Evolutionary conservation across 352 stramenopile species (phyloP), one percentile per base, ranked within the genome.

Genomic region (Phytophthora pisi): DNA sequence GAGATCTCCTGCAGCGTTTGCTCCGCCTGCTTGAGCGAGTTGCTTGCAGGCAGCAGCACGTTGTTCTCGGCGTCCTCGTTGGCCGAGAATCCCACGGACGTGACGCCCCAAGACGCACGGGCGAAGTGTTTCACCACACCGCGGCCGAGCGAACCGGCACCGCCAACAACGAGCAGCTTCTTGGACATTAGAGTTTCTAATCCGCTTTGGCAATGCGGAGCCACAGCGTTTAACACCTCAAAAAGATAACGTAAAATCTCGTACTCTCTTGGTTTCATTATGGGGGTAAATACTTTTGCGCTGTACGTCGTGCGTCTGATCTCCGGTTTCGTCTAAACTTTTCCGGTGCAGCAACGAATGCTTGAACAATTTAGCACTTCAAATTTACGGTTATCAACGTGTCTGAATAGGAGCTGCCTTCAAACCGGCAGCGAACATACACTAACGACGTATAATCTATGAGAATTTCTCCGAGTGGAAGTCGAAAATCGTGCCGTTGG

Each of bases 401-500:
- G 46, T 36, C 20, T 20, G 20, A 23, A 66, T 51, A 68, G 54
- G 40, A 72, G 13, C 53, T 65, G 53, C 60, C 45, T 64, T 66
- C 46, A 45, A 45, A 13, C 28, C 56, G 34, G 43, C 66, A 75
- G 47, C 52, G 30, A 64, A 56, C 36, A 59, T 60, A 68, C 38
- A 45, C 47, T 68, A 63, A 72, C 56, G 20, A 66, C 55, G 50
- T 60, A 59, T 71, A 61, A 57, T 68, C 72, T 86, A 92, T 56
- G 79, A 71, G 65, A 93, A 93, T 64, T 93, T 93, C 72, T 93
- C 86, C 66, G 86, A 93, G 74, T 93, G 86, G 69, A 90, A 93
- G 74, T 93, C 86, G 55, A 93, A 93, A 30, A 87, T 60, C 16
- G 84, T 90, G 57, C 86, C 86, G 20, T 81, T 75, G 5, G 66